A percentile compares a stretch with the other conserved stretches of the same genome.
These are phyloP conservation scores for Leccinellum rugosiceps DNA, from an alignment of 768 basidiomycete species.

Conservation along the genomic window DNA sequence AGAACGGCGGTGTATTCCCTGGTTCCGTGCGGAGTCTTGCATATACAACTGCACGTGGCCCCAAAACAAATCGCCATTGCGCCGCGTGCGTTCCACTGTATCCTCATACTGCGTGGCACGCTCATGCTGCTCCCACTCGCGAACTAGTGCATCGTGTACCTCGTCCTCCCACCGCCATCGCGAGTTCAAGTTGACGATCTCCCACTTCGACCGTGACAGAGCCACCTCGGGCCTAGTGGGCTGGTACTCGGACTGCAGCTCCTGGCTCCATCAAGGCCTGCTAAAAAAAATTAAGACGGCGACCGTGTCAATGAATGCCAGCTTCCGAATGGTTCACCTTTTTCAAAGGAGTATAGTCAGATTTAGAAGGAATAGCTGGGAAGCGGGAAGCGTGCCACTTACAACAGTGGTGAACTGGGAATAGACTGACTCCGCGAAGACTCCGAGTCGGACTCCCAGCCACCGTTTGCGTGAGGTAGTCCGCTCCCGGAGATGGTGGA, in stretches of 20 bases:
- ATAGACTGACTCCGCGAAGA: no score
- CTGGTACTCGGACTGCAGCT: not conserved
- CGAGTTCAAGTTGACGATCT: not conserved
- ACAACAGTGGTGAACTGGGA: not conserved
- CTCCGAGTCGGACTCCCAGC: not conserved
- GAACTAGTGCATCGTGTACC: not conserved
- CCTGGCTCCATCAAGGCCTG: not conserved
- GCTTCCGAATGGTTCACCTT: not conserved
- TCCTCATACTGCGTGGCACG: constrained; percentile 15
- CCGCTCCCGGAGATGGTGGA: not conserved
- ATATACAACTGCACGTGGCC: constrained; percentile 14
- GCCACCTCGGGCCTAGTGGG: not conserved
- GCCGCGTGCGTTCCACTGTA: constrained; percentile 24
- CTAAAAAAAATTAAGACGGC: no score
- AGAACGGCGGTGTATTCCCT: constrained; percentile 31
- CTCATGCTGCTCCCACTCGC: constrained; percentile 7
- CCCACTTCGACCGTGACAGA: not conserved
- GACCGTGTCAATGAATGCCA: no score
- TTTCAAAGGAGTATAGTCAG: not conserved
- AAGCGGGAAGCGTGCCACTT: not conserved
- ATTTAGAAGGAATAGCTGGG: not conserved
- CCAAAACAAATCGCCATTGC: constrained; percentile 23
- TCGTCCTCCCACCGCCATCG: not conserved
- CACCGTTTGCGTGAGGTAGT: not conserved
- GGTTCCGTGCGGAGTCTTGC: constrained; percentile 22